Percentiles rank a stretch among this genome's conserved stretches.
Evolutionary conservation across 2,329 filamentous ascomycete genomes (phyloP).

Genomic region (Botrytis squamosa): DNA sequence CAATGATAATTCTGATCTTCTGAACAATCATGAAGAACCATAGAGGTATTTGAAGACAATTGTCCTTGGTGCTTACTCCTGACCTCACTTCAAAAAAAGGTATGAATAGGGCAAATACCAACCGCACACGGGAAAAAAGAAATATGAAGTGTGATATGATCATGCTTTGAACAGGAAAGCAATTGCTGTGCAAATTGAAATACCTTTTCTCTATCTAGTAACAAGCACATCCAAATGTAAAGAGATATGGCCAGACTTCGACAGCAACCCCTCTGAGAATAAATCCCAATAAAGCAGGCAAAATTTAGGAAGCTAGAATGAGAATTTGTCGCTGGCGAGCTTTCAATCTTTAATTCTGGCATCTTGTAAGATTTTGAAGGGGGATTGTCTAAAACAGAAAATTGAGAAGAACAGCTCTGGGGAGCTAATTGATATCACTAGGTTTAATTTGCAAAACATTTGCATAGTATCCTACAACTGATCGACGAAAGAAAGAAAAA

Average conservation of each 20-base stretch:
- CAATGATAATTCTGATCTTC: fast-evolving
- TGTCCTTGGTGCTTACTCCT: background rate
- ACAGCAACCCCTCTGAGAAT: background rate
- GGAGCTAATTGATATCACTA: fast-evolving
- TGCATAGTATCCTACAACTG: background rate
- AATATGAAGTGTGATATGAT: background rate
- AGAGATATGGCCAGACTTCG: background rate
- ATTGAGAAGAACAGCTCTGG: background rate
- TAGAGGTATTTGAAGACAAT: background rate
- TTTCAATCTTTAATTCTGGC: background rate
- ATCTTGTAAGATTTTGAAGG: too few relatives aligned
- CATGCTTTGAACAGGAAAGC: background rate
- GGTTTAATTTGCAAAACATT: background rate
- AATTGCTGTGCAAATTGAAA: background rate
- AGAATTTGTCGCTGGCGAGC: background rate
- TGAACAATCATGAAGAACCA: background rate
- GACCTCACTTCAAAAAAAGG: background rate
- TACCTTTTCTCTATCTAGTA: too few relatives aligned
- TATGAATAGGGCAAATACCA: background rate
- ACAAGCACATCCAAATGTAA: background rate
- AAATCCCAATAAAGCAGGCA: background rate
- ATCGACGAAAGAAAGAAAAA: background rate
- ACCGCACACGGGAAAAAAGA: background rate
- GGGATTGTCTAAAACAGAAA: background rate
- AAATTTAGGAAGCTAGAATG: background rate